Conservation (phyloP, 73 alveolate species). For the Effrenium voratum region DNA sequence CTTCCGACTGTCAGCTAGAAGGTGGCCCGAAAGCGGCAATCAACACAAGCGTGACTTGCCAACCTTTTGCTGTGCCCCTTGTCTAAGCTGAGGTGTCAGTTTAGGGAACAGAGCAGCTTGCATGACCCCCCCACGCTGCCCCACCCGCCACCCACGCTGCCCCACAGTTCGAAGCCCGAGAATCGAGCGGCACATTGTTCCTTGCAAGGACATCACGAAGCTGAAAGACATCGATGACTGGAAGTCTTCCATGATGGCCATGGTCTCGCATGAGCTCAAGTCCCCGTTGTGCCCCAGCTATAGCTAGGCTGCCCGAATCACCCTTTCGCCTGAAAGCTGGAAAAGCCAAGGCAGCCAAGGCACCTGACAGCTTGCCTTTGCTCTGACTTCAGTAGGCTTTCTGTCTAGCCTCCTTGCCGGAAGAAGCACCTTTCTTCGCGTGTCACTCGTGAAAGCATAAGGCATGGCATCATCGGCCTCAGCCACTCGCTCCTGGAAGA, state of each 20-base stretch:
- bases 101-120: too few species aligned
- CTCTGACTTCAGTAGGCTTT: too few species aligned
- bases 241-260: slow-evolving; percentile 79
- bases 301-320: not conserved
- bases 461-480: slow-evolving; percentile 77
- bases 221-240: slow-evolving; percentile 54
- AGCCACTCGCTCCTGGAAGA: slow-evolving; percentile 38
- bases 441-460: too few species aligned
- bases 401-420: too few species aligned
- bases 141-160: too few species aligned
- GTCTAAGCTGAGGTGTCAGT: not conserved
- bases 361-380: too few species aligned
- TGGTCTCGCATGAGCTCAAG: slow-evolving; percentile 61
- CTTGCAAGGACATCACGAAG: slow-evolving; percentile 31
- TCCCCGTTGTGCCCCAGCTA: not conserved
- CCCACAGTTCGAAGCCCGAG: too few species aligned
- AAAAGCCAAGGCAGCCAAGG: too few species aligned
- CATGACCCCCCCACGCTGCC: too few species aligned
- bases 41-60: not conserved
- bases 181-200: not conserved
- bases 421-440: too few species aligned
- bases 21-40: not conserved
- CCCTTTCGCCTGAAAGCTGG: too few species aligned
- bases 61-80: not conserved
- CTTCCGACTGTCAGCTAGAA: not conserved